A percentile compares a stretch with the other conserved stretches of the same genome.
These are phyloP conservation scores for Anisogramma anomala DNA, from an alignment of 2,329 filamentous ascomycete species.

Conservation along the genomic window DNA sequence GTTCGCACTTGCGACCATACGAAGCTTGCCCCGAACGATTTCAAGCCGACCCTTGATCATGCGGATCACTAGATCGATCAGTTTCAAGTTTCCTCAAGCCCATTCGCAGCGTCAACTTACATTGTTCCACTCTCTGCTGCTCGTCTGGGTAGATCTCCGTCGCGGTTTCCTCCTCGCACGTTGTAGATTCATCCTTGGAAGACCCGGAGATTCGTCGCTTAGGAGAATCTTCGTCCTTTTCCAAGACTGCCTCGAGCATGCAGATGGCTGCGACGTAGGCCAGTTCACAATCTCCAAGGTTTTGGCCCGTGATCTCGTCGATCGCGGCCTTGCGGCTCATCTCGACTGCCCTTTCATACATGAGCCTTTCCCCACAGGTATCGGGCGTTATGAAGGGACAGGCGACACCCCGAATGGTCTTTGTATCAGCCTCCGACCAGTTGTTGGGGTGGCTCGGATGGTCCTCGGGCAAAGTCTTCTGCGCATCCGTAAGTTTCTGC, in stretches of 20 bases:
- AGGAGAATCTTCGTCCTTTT: slow-evolving; percentile 56
- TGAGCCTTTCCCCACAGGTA: slow-evolving; percentile 87
- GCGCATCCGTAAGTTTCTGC: slow-evolving; percentile 73
- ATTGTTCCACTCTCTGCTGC: slow-evolving; percentile 59
- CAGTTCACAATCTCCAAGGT: slow-evolving; percentile 77
- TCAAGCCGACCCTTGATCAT: slow-evolving; percentile 49
- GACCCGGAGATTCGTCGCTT: slow-evolving; percentile 28
- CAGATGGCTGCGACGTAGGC: slow-evolving; percentile 87
- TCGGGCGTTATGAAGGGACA: slow-evolving; percentile 77
- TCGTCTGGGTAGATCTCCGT: slow-evolving; percentile 55
- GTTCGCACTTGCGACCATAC: slow-evolving; percentile 47
- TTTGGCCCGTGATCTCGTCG: slow-evolving; percentile 87
- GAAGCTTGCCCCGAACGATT: slow-evolving; percentile 48
- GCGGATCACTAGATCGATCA: slow-evolving; percentile 40
- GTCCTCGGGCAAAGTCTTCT: slow-evolving; percentile 69
- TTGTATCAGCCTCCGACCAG: slow-evolving; percentile 48
- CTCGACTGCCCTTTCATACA: slow-evolving; percentile 94
- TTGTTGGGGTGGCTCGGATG: slow-evolving; percentile 82
- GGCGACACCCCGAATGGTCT: slow-evolving; percentile 55
- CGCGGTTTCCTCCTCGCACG: slow-evolving; percentile 29
- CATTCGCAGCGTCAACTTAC: slow-evolving; percentile 35
- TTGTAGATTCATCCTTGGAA: slow-evolving; percentile 32
- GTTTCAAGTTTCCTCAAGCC: slow-evolving; percentile 11
- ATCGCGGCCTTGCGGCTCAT: slow-evolving; percentile 94
- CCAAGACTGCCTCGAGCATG: slow-evolving; percentile 89